These are phyloP conservation scores for Daphne laureola DNA, from an alignment of 441 rosid species.

Conservation along the genomic window DNA sequence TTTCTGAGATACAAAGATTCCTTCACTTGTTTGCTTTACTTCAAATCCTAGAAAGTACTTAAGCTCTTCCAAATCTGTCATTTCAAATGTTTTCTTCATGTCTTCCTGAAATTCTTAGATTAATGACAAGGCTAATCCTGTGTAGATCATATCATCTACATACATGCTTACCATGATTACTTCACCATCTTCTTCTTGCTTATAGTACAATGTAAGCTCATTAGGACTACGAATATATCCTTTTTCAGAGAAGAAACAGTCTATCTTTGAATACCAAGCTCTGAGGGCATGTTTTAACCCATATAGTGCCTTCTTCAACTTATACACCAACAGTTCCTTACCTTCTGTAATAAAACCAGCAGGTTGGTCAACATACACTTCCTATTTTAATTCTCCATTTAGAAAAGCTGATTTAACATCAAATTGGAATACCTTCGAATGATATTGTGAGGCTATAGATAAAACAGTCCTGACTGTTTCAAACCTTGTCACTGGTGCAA, in stretches of 20 bases:
- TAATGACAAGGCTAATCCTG: too few species aligned
- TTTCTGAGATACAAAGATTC: neutral
- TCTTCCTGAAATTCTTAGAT: too few species aligned
- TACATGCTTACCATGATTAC: too few species aligned
- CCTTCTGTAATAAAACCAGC: neutral
- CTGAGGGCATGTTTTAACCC: neutral
- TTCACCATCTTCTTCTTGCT: too few species aligned
- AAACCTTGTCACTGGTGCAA: neutral
- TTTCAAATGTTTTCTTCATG: too few species aligned
- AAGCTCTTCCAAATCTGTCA: neutral
- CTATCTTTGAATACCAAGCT: too few species aligned
- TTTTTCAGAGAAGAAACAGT: too few species aligned
- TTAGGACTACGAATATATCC: too few species aligned
- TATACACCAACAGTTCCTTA: neutral
- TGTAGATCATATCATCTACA: too few species aligned
- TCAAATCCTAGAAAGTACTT: neutral
- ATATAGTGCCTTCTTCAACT: neutral
- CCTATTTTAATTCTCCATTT: neutral
- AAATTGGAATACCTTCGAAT: neutral
- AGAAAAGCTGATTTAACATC: neutral
- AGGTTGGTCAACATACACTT: too few species aligned
- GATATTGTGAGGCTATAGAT: neutral
- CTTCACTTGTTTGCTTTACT: neutral
- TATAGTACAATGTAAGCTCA: too few species aligned
- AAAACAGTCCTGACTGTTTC: neutral